phyloP scores from a whole-genome alignment of 371 early-diverging fungal species.

The Rhizomucor pusillus region DNA sequence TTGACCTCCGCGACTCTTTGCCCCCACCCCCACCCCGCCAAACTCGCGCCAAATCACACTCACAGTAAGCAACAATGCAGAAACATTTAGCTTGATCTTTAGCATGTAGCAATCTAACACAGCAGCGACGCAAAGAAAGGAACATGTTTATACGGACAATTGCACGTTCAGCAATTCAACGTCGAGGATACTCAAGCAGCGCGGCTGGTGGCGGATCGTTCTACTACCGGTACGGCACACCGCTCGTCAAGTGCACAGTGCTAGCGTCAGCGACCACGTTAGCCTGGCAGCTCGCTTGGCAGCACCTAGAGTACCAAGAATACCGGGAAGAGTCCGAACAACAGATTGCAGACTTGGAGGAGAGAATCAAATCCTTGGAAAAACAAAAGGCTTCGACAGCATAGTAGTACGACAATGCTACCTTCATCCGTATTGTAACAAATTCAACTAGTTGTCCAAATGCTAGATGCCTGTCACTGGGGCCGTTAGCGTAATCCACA shows the following conservation, averaged over 20 bases:
- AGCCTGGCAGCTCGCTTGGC: conserved; percentile 43
- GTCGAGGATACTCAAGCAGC: conserved; percentile 21
- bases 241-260: conserved; percentile 45
- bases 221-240: conserved; percentile 46
- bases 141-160: conserved; percentile 4
- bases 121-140: neutral
- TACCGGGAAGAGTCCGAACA: conserved; percentile 39
- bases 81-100: no score
- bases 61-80: no score
- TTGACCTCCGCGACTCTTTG: no score
- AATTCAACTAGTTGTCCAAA: no score
- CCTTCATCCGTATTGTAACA: no score
- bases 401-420: neutral
- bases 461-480: no score
- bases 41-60: no score
- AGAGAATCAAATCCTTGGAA: conserved; percentile 36
- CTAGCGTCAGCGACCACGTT: conserved; percentile 44
- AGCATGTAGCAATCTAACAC: no score
- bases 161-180: conserved; percentile 1
- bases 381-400: conserved; percentile 16
- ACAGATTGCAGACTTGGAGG: conserved; percentile 27
- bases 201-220: conserved; percentile 20
- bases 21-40: no score
- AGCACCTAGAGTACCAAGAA: conserved; percentile 47
- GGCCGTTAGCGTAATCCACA: no score